phyloP scores from a whole-genome alignment of 805 yeast genomes.

The Lipomyces chichibuensis region DNA sequence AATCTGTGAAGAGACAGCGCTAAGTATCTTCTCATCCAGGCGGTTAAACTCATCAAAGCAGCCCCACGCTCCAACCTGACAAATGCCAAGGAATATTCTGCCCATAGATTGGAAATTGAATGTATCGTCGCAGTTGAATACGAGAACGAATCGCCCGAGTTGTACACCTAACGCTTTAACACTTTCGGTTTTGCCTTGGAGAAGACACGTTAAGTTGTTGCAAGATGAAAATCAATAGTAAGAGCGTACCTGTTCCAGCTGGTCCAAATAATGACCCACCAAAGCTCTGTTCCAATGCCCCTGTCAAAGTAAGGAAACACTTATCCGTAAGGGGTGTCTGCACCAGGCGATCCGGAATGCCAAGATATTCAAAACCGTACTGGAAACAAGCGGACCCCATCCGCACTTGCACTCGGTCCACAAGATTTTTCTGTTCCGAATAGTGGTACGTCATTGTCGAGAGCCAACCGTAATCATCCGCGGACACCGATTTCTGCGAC shows the following conservation, averaged over 20 bases:
- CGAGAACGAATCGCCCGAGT: constrained; percentile 78
- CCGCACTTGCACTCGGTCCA: constrained; percentile 45
- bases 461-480: constrained; percentile 51
- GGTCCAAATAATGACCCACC: constrained; percentile 97
- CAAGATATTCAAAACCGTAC: constrained; percentile 85
- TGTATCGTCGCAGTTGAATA: constrained; percentile 88
- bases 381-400: constrained; percentile 56
- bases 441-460: constrained; percentile 57
- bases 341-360: constrained; percentile 72
- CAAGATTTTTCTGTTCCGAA: neutral
- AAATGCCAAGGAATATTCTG: constrained; percentile 74
- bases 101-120: constrained; percentile 82
- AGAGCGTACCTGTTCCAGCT: constrained; percentile 79
- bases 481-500: constrained; percentile 22
- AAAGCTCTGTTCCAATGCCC: constrained; percentile 67
- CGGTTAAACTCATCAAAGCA: constrained; percentile 96
- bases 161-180: constrained; percentile 80
- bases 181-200: constrained; percentile 72
- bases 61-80: constrained; percentile 88
- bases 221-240: neutral
- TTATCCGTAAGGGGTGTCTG: constrained; percentile 71
- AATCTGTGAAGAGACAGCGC: constrained; percentile 83
- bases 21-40: constrained; percentile 66
- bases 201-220: neutral
- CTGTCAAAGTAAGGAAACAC: constrained; percentile 69